Evolutionary conservation across 2,329 filamentous ascomycete species (phyloP), one percentile per base, ranked within the genome.

Genomic region (Fusarium zealandicum): DNA sequence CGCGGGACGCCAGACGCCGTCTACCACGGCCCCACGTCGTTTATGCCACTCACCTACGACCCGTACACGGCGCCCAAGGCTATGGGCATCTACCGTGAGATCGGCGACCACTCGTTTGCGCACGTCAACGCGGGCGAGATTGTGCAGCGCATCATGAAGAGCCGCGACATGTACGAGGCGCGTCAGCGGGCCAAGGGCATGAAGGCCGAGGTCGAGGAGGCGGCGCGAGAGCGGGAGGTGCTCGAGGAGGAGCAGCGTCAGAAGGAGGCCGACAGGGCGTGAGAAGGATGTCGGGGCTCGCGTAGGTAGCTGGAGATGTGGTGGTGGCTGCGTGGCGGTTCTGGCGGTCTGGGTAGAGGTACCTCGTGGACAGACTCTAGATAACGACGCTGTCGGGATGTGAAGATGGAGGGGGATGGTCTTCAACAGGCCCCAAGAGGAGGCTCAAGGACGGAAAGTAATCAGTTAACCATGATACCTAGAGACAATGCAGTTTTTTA

Each of bases 1-100:
- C 87, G 87, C 74, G 87, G 88, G 42, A 83, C 82, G 5, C 90
- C 92, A 12, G 81, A 88, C 66, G 89, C 87, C 22, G 90, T 99
- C 57, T 99, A 98, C 75, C 95, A 99, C 76, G 95, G 95, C n/a
- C 92, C 92, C 6, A 99, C 95, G 0, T 84, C 90, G 11, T 97
- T 96, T 72, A 95, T 96, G 79, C 90, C 87, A 69, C 71, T 86
- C 18, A 90, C 87, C 6, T 90, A 90, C 70, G 90, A 93, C 69
- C 90, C 90, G 1, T 97, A 98, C 76, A 80, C 82, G 22, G 90
- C 86, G 12, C 87, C 92, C 46, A 95, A 93, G 74, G 79, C 82
- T 40, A 86, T 96, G 80, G 88, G 89, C 28, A 92, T 99, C 70
- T 96, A 96, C 79, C 82, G 80, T 33, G 85, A 96, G 71, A 87